Base-by-base conservation (phyloP, 352 stramenopile species). In the Phytophthora aleatoria region DNA sequence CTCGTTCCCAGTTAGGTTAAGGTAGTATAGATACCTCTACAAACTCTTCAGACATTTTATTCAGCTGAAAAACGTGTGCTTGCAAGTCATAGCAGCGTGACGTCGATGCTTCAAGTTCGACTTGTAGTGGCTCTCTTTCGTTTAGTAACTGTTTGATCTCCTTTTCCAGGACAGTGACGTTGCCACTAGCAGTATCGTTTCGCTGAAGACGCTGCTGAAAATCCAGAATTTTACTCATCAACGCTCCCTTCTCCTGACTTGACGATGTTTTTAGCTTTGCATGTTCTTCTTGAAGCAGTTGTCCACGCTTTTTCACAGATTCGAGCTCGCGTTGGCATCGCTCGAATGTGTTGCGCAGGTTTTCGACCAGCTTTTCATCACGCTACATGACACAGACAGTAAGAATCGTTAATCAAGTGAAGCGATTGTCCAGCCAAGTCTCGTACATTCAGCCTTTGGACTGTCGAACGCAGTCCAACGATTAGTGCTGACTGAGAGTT, bases 151-250 rank as follows among this genome's bases (percentile, higher is more conserved):
- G 54, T 2, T 57, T 67, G 28, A 84, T 77, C 30, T 72, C 61
- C 24, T 52, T 64, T n/a, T 76, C 35, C 15, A 89, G 53, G 1
- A 64, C 69, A 9, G 81, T 67, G 8, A 70, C n/a, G 20, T 78
- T 60, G 13, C 73, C 72, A 11, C 36, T 44, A 5, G 53, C 47
- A 11, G 66, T 67, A 12, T 81, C 50, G 15, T 42, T 76, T 15
- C 64, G 61, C 42, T 87, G 78, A 13, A 91, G 62, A 26, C 62
- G 69, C 16, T 79, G 78, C 57, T 91, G 80, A 9, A 87, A 76
- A 5, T 74, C 74, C 12, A 89, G 43, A 16, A 89, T 76, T 63
- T 91, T 89, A 41, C 52, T 58, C 76, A 81, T 80, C 33, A 91
- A 52, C 2, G 71, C 16, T 44, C 87, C 77, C 24, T 87, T 87